A percentile compares a stretch with the other conserved stretches of the same genome.
Conservation (phyloP, 163 green algal species). For the Chlamydomonas reinhardtii region DNA sequence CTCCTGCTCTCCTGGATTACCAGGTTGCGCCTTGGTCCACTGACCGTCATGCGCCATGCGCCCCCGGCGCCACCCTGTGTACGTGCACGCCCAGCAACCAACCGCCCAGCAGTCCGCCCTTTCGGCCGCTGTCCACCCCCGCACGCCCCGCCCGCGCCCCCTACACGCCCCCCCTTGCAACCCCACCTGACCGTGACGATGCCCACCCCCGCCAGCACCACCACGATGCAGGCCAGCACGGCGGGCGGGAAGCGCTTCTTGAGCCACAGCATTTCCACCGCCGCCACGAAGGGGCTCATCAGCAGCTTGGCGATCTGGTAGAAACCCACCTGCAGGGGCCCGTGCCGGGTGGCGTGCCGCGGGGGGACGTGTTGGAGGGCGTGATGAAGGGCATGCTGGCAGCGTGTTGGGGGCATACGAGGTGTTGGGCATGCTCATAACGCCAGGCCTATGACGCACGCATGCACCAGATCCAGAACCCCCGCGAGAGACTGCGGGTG, state of each 20-base stretch:
- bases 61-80: too few relatives aligned
- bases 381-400: too few relatives aligned
- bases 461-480: too few relatives aligned
- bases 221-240: conserved; percentile 77
- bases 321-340: conserved; percentile 62
- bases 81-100: not conserved
- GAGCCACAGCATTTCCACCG: conserved; percentile 90
- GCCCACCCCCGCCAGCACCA: conserved; percentile 87
- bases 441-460: too few relatives aligned
- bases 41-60: too few relatives aligned
- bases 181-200: conserved; percentile 77
- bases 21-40: too few relatives aligned
- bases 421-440: too few relatives aligned
- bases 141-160: not conserved
- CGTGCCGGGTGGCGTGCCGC: not conserved
- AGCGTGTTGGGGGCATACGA: too few relatives aligned
- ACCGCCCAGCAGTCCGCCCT: not conserved
- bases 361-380: too few relatives aligned
- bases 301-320: conserved; percentile 94
- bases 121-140: not conserved
- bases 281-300: conserved; percentile 93
- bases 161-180: not conserved
- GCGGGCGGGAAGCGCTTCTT: conserved; percentile 74
- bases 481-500: too few relatives aligned
- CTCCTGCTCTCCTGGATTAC: too few relatives aligned